Percentiles rank a stretch among this genome's conserved stretches.
Conservation (phyloP, 805 yeast genomes). For the Clavispora vitiphila region DNA sequence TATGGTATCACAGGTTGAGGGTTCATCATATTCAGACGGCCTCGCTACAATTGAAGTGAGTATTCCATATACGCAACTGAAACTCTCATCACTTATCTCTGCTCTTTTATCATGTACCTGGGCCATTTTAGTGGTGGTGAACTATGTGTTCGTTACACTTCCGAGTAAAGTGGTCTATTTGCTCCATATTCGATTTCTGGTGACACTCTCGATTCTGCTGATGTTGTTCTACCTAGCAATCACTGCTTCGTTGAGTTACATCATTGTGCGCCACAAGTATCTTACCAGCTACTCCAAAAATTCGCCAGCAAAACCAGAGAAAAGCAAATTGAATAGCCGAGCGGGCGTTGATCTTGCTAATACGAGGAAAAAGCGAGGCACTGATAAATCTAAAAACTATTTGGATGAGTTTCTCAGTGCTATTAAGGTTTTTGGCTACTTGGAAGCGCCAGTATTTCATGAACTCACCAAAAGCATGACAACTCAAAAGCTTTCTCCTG, state of each 20-base stretch:
- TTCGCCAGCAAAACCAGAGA: conserved; percentile 31
- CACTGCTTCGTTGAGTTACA: conserved; percentile 32
- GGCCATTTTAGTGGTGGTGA: conserved; percentile 15
- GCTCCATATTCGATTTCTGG: conserved; percentile 41
- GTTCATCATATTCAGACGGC: background rate
- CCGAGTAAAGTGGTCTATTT: conserved; percentile 19
- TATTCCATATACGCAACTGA: conserved; percentile 5
- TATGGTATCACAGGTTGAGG: background rate
- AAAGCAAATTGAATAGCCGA: conserved; percentile 9
- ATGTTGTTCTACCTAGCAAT: conserved; percentile 29
- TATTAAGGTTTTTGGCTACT: conserved; percentile 88
- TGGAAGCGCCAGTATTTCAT: conserved; percentile 86
- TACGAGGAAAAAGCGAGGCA: conserved; percentile 23
- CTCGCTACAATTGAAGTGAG: conserved; percentile 1
- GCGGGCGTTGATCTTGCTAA: conserved; percentile 40
- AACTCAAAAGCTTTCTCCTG: conserved; percentile 73
- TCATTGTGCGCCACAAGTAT: conserved; percentile 56
- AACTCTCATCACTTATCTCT: background rate
- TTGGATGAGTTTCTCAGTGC: conserved; percentile 88
- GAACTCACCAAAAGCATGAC: conserved; percentile 90
- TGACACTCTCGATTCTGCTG: conserved; percentile 49
- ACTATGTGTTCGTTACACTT: conserved; percentile 8
- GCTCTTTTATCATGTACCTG: conserved; percentile 16
- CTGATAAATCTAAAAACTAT: conserved; percentile 50
- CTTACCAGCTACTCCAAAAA: conserved; percentile 54